Evolutionary conservation across 2,329 filamentous ascomycete genomes (phyloP), one percentile per base, ranked within the genome.

Genomic region (Tolypocladium tundrense): DNA sequence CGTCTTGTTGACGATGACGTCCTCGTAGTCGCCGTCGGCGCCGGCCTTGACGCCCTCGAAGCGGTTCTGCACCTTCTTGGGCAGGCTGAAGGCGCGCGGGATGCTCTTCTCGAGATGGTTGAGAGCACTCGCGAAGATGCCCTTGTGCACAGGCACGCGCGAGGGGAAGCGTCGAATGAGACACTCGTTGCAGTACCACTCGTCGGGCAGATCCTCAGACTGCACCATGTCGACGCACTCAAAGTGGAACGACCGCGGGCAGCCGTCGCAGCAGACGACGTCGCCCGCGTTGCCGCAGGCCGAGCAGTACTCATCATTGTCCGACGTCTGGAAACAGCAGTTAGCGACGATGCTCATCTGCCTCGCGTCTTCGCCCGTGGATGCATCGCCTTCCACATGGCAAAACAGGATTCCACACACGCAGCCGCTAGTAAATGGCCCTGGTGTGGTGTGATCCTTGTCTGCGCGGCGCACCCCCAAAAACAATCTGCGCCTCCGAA

Each of bases 231-330:
- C 88, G 64, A 94, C 84, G 71, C 94, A 97, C 60, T 84, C 81
- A 70, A 94, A 91, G 73, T 97, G 94, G 73, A 95, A 97, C 7
- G 92, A 90, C 64, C 90, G 85, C 60, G 87, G 84, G 75, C 94
- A 99, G 61, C 88, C 90, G 75, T 97, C 94, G 73, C 94, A 99
- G 75, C 92, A 97, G 63, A 97, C 81, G 62, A 99, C 82, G 65
- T 91, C 85, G 58, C 93, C 93, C 64, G 85, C 88, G 62, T 88
- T 88, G 67, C 87, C 85, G 75, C 94, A 99, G 52, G 91, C 85
- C 61, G 87, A 87, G 76, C 93, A 99, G 68, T 88, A 88, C 71
- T 97, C 93, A 71, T 94, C 90, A 72, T 96, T 96, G 61, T 96
- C 88, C 64, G 71, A 69, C 39, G 63, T 64, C 72, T 75, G 59